These are phyloP conservation scores for Fusarium sp. DNA, from an alignment of 2,329 filamentous ascomycete genomes.

Conservation along the genomic window DNA sequence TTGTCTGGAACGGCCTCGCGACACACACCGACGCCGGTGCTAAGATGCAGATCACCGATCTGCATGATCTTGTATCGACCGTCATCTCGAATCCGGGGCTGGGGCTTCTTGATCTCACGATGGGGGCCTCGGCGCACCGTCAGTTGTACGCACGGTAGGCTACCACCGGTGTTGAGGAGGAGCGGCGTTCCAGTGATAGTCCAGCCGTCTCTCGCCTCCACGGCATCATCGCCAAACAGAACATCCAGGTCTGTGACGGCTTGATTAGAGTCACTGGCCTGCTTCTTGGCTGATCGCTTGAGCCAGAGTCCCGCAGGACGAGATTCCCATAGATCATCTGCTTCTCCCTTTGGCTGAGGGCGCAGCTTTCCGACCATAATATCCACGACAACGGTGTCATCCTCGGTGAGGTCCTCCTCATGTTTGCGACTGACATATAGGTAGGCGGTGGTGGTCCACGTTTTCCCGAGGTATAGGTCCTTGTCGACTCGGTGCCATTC, in stretches of 20 bases:
- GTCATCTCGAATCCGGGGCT: conserved; percentile 83
- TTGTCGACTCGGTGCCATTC: conserved; percentile 88
- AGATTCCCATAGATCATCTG: conserved; percentile 78
- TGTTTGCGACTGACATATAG: conserved; percentile 85
- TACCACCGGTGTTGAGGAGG: conserved; percentile 71
- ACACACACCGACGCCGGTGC: conserved; percentile 87
- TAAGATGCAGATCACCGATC: conserved; percentile 91
- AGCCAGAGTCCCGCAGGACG: conserved; percentile 85
- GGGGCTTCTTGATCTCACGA: conserved; percentile 72
- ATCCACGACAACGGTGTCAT: conserved; percentile 84
- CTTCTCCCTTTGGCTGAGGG: conserved; percentile 62
- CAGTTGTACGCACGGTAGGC: conserved; percentile 76
- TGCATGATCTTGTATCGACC: conserved; percentile 98
- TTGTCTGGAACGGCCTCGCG: conserved; percentile 84
- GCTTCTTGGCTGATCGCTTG: conserved; percentile 75
- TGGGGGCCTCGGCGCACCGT: conserved; percentile 80
- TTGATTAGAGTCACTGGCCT: conserved; percentile 78
- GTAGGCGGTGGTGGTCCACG: conserved; percentile 81
- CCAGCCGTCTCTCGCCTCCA: conserved; percentile 90
- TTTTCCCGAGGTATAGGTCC: conserved; percentile 82
- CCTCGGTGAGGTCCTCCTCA: conserved; percentile 80
- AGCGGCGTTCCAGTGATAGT: conserved; percentile 79
- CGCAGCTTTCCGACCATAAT: conserved; percentile 78
- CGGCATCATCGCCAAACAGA: conserved; percentile 89
- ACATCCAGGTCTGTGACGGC: conserved; percentile 86